These are phyloP conservation scores for Diospyros lotus DNA, from an alignment of 148 eudicot genomes.

Conservation along the genomic window DNA sequence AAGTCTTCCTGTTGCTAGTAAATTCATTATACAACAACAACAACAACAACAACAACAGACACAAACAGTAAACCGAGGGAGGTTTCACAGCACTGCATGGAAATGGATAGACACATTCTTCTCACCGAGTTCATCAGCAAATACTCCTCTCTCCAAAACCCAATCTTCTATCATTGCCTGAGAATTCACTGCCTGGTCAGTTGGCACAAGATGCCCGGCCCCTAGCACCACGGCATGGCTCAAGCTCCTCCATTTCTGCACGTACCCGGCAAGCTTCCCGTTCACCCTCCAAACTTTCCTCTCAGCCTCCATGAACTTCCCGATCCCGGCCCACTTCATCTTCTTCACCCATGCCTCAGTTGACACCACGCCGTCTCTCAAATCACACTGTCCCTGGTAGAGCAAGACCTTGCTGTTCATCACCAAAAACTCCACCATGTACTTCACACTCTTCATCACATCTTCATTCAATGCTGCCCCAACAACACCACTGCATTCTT, in stretches of 20 bases:
- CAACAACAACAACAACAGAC: too few relatives aligned
- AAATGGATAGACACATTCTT: background rate
- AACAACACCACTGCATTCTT: constrained; percentile 54
- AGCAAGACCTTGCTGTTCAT: constrained; percentile 60
- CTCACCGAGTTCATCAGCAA: constrained; percentile 22
- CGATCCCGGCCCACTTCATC: constrained; percentile 64
- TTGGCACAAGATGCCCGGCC: constrained; percentile 88
- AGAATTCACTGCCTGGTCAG: constrained; percentile 66
- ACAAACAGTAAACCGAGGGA: too few relatives aligned
- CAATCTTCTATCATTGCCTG: constrained; percentile 86
- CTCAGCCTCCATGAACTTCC: constrained; percentile 43
- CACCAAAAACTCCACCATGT: constrained; percentile 65
- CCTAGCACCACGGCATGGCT: constrained; percentile 67
- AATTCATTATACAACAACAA: too few relatives aligned
- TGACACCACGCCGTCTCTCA: constrained; percentile 75
- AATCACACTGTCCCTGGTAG: constrained; percentile 69
- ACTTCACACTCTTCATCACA: constrained; percentile 85
- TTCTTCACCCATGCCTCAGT: constrained; percentile 71
- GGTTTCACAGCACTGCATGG: background rate
- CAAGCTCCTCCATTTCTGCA: constrained; percentile 76
- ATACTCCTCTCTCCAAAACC: constrained; percentile 66
- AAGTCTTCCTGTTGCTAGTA: too few relatives aligned
- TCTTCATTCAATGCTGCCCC: constrained; percentile 42
- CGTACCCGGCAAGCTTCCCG: constrained; percentile 69
- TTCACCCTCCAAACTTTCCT: constrained; percentile 74